These are phyloP conservation scores for Delonix regia DNA, from an alignment of 306 rosid species.

Conservation along the genomic window DNA sequence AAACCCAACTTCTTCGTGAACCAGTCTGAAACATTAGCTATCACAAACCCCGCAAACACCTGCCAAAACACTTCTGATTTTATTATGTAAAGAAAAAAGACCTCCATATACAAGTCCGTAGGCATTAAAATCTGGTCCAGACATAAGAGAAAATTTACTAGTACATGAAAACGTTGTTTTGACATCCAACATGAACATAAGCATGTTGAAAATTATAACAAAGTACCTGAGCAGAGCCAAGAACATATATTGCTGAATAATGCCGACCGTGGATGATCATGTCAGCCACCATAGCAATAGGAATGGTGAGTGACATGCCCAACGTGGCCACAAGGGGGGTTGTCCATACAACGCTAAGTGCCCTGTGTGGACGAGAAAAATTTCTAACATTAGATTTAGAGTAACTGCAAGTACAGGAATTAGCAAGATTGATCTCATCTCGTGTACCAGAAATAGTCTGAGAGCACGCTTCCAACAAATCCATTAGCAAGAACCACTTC, in stretches of 20 bases:
- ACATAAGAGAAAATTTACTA: neutral
- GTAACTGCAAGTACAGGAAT: slow-evolving; percentile 13
- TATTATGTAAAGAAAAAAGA: neutral
- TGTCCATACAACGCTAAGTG: slow-evolving; percentile 92
- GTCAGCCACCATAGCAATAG: slow-evolving; percentile 95
- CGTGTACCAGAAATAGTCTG: slow-evolving; percentile 85
- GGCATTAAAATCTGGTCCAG: neutral
- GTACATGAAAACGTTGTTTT: neutral
- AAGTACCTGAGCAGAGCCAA: slow-evolving; percentile 83
- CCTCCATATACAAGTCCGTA: neutral
- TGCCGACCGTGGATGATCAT: slow-evolving; percentile 93
- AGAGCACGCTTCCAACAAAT: slow-evolving; percentile 82
- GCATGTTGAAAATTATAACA: slow-evolving; percentile 2
- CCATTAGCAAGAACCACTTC: slow-evolving; percentile 92
- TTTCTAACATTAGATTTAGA: slow-evolving; percentile 22
- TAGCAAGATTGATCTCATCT: slow-evolving; percentile 17
- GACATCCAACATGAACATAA: neutral
- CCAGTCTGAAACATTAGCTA: slow-evolving; percentile 86
- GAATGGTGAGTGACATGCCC: slow-evolving; percentile 96
- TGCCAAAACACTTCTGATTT: slow-evolving; percentile 38
- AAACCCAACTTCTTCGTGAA: slow-evolving; percentile 70
- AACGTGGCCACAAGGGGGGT: slow-evolving; percentile 92
- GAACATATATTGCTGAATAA: slow-evolving; percentile 79
- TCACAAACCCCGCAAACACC: slow-evolving; percentile 89
- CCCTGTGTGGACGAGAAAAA: slow-evolving; percentile 56